These are phyloP conservation scores for Ilex paraguariensis DNA, from an alignment of 305 asterid genomes.

Conservation along the genomic window DNA sequence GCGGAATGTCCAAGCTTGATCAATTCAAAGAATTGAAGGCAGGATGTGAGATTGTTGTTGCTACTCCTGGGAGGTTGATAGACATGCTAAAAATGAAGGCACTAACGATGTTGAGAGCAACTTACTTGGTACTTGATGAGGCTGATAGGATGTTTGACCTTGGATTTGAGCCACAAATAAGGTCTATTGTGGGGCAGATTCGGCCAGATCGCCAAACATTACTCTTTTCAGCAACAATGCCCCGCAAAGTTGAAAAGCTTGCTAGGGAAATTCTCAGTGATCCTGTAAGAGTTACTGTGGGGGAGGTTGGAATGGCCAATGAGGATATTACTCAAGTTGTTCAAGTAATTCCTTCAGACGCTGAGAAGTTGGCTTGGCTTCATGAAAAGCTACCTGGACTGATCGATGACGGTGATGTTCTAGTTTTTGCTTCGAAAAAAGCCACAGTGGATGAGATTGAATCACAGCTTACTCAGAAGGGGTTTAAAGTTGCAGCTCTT, in stretches of 20 bases:
- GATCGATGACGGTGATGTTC: slow-evolving; percentile 90
- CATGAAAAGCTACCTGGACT: slow-evolving; percentile 81
- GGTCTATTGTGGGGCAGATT: slow-evolving; percentile 93
- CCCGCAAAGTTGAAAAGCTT: slow-evolving; percentile 88
- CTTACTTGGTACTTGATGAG: slow-evolving; percentile 94
- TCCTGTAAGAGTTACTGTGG: slow-evolving; percentile 87
- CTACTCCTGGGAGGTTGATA: slow-evolving; percentile 97
- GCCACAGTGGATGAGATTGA: slow-evolving; percentile 87
- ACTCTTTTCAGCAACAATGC: slow-evolving; percentile 98
- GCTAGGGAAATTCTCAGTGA: slow-evolving; percentile 93
- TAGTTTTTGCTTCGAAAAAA: slow-evolving; percentile 92
- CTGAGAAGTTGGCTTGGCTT: slow-evolving; percentile 89
- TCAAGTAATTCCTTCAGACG: slow-evolving; percentile 69
- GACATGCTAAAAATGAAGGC: slow-evolving; percentile 98
- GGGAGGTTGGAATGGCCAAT: slow-evolving; percentile 96
- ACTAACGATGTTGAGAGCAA: slow-evolving; percentile 68
- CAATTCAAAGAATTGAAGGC: slow-evolving; percentile 96
- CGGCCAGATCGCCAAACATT: slow-evolving; percentile 95
- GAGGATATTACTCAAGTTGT: slow-evolving; percentile 94
- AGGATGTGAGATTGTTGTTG: slow-evolving; percentile 95
- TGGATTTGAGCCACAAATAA: slow-evolving; percentile 96
- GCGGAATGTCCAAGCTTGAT: slow-evolving; percentile 97
- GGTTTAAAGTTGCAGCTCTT: slow-evolving; percentile 89
- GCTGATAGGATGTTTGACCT: slow-evolving; percentile 99
- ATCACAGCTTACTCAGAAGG: slow-evolving; percentile 55